Percentiles rank a stretch among this genome's conserved stretches.
These are phyloP conservation scores for Sanghuangporus weigelae DNA, from an alignment of 1,284 basidiomycete genomes.

Conservation along the genomic window DNA sequence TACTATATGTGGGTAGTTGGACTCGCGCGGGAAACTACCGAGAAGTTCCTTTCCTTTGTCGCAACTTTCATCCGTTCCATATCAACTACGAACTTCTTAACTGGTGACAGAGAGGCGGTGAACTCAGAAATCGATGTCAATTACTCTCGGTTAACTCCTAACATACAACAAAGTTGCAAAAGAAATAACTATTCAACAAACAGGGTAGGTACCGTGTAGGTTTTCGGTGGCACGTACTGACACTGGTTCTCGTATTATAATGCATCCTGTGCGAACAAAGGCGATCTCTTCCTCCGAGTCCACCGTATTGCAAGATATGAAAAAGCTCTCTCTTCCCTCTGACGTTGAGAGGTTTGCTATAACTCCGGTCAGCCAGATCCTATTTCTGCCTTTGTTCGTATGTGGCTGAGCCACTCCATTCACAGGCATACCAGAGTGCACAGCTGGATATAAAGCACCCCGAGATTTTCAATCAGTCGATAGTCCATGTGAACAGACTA, in stretches of 20 bases:
- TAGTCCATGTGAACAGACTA: not conserved
- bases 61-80: not conserved
- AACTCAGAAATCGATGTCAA: not conserved
- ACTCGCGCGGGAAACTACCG: too few species aligned
- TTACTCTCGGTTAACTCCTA: not conserved
- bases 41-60: too few species aligned
- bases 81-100: not conserved
- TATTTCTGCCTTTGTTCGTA: not conserved
- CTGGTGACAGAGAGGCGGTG: not conserved
- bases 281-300: not conserved
- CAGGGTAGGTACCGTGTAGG: not conserved
- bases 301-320: not conserved
- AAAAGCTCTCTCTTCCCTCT: not conserved
- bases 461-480: not conserved
- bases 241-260: not conserved
- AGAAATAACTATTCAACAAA: not conserved
- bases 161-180: not conserved
- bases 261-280: not conserved
- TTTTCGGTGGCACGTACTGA: not conserved
- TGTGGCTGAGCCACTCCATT: not conserved
- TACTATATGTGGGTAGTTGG: too few species aligned
- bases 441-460: not conserved
- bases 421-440: not conserved
- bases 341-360: not conserved
- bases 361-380: not conserved